Base-by-base conservation (phyloP, 2,329 filamentous ascomycete species). In the Aspergillus pseudoterreus region DNA sequence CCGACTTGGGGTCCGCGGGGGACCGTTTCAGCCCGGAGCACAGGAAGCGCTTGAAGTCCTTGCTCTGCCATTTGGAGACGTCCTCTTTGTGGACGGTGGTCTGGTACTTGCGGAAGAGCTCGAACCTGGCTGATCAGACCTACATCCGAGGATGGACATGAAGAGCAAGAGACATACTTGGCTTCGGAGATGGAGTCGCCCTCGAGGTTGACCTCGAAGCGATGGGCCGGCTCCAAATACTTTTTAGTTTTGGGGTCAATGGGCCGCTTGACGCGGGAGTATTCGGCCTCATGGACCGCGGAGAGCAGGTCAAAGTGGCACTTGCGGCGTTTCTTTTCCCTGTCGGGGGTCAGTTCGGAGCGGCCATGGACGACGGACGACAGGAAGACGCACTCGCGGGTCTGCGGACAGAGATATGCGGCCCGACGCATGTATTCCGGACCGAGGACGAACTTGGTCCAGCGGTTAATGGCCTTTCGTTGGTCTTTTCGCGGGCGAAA, bases 131-230 rank as follows among this genome's bases (percentile, higher is more conserved):
- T 27, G 4, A 30, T 33, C 27, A 30, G 27, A 24, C 11, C 6
- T 22, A 22, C 22, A 22, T 22, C 22, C 22, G 22, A 22, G 22
- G 6, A 6, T 22, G 22, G 5, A 22, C 6, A 22, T 5, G 22
- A 6, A 6, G 22, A 6, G 4, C 22, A 22, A 22, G 15, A 17
- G 36, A 62, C 67, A 19, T 58, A 75, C 70, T 78, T 78, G 45
- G 73, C 69, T 53, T 75, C 66, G 2, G 76, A 76, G 36, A 73
- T 69, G 5, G 67, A 71, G 57, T 78, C 76, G 2, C 70, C 65
- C 55, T 78, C 76, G n/a, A 77, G 61, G 39, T 67, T 73, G 42
- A 78, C 70, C 57, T 78, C 74, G 47, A 78, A 77, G 35, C 68
- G 71, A 62, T 78, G 75, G 4, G 75, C 75, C 32, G 76, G 76